Conservation (phyloP, 768 basidiomycete genomes). For the Mycena albidolilacea region DNA sequence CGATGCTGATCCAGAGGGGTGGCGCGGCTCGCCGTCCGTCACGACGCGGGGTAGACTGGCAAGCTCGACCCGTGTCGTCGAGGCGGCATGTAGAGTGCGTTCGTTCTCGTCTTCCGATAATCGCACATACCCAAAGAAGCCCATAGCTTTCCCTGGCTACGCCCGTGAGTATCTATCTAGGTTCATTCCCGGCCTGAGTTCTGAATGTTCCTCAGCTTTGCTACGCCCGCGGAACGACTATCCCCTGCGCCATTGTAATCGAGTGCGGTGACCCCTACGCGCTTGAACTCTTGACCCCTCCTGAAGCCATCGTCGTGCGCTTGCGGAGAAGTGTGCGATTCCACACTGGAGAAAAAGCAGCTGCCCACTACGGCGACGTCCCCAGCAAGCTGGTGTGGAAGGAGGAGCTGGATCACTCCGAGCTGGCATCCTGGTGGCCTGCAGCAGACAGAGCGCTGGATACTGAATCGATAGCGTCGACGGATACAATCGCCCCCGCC, state of each 20-base stretch:
- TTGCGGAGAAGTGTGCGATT: constrained; percentile 48
- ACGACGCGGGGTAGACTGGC: constrained; percentile 49
- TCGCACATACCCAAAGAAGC: constrained; percentile 13
- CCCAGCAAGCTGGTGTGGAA: constrained; percentile 39
- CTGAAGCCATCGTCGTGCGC: constrained; percentile 51
- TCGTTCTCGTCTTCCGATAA: constrained; percentile 13
- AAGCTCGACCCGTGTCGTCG: constrained; percentile 44
- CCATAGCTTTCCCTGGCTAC: constrained; percentile 56
- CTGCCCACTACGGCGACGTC: constrained; percentile 20
- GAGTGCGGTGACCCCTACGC: constrained; percentile 52
- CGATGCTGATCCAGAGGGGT: constrained; percentile 56
- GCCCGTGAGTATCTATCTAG: constrained; percentile 48
- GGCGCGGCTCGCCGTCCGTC: constrained; percentile 49
- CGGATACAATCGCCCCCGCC: constrained; percentile 19
- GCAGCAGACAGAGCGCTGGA: constrained; percentile 35
- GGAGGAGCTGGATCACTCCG: constrained; percentile 48
- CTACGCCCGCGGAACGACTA: constrained; percentile 58
- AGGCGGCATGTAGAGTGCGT: constrained; percentile 53
- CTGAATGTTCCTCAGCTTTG: constrained; percentile 48
- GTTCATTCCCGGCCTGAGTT: constrained; percentile 1
- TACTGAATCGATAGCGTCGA: constrained; percentile 29
- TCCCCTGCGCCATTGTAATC: constrained; percentile 54
- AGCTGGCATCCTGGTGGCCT: constrained; percentile 53
- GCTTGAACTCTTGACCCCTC: constrained; percentile 53
- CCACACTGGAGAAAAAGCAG: constrained; percentile 35